phyloP scores from a whole-genome alignment of 345 rosid genomes.

The Melaleuca alternifolia region DNA sequence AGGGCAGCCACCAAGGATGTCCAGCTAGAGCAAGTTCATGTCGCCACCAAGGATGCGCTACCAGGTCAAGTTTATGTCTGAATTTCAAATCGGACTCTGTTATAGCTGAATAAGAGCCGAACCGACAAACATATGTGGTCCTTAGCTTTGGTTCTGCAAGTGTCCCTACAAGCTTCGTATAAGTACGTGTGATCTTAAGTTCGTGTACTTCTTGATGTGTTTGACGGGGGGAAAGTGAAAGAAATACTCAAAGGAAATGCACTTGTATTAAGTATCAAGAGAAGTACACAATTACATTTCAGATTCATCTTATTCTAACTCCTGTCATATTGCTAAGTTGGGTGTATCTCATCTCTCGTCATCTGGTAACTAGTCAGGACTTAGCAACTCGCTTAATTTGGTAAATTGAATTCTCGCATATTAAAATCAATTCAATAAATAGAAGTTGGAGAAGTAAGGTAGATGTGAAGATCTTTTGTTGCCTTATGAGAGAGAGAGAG shows the following conservation, averaged over 20 bases:
- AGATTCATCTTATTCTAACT: background rate
- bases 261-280: background rate
- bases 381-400: background rate
- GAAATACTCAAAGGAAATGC: background rate
- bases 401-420: background rate
- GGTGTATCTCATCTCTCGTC: background rate
- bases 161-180: background rate
- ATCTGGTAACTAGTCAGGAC: background rate
- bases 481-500: background rate
- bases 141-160: background rate
- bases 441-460: background rate
- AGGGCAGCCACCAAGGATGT: constrained; percentile 20
- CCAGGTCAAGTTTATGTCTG: background rate
- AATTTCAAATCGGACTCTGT: background rate
- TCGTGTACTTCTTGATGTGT: background rate
- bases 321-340: background rate
- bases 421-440: background rate
- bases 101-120: background rate
- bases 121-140: background rate
- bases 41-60: background rate
- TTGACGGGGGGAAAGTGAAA: background rate
- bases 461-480: background rate
- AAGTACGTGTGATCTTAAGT: background rate
- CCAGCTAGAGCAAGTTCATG: constrained; percentile 17
- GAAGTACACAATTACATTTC: background rate